A percentile compares a stretch with the other conserved stretches of the same genome.
phyloP scores from a whole-genome alignment of 371 early-diverging fungal genomes.

The Mortierella sp. region DNA sequence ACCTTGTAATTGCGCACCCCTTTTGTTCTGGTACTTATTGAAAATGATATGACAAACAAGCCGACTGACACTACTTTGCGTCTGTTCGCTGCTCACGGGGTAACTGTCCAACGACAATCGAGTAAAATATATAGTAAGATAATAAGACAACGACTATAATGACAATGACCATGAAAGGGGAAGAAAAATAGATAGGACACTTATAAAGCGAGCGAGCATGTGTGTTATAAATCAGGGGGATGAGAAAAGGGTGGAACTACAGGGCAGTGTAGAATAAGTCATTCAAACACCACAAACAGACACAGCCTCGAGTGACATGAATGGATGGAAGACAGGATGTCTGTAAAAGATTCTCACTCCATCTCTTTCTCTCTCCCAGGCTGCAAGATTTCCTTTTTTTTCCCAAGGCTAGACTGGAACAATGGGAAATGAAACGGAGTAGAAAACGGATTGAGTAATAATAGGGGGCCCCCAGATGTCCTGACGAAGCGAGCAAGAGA shows the following conservation, averaged over 20 bases:
- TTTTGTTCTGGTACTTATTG: background rate
- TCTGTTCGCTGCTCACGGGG: constrained; percentile 3
- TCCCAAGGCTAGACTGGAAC: too few species aligned
- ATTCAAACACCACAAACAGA: background rate
- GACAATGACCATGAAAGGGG: background rate
- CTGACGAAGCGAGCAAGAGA: too few species aligned
- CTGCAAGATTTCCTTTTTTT: too few species aligned
- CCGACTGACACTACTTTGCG: background rate
- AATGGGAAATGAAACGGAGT: too few species aligned
- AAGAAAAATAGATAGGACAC: background rate
- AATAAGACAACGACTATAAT: too few species aligned
- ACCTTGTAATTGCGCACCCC: background rate
- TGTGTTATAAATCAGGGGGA: background rate
- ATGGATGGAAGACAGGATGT: too few species aligned
- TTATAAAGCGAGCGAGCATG: background rate
- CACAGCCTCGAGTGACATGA: background rate
- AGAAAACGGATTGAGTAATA: too few species aligned
- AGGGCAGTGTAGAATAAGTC: background rate
- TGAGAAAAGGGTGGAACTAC: background rate
- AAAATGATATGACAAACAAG: background rate
- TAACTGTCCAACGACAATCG: background rate
- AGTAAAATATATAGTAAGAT: too few species aligned
- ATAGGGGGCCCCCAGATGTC: too few species aligned
- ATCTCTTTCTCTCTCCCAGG: too few species aligned
- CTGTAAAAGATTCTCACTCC: too few species aligned